Evolutionary conservation across 2,329 filamentous ascomycete species (phyloP).

Genomic region (Alternaria atra): DNA sequence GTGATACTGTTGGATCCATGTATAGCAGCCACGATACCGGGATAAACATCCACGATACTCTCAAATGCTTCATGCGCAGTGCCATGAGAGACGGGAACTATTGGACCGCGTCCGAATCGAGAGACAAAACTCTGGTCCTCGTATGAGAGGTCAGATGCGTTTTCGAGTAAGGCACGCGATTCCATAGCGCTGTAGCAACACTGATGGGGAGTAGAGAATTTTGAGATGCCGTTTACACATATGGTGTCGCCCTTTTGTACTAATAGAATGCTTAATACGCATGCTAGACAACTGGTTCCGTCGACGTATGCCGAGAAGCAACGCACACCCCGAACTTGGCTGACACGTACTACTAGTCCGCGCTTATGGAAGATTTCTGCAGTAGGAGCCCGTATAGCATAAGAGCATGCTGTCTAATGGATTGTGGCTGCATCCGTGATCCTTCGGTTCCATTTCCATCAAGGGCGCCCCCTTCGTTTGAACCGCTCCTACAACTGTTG

Average conservation of each 20-base stretch:
- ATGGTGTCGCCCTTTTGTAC: not conserved
- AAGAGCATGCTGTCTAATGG: not conserved
- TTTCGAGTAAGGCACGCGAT: not conserved
- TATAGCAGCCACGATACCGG: conserved; percentile 7
- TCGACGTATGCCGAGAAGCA: not conserved
- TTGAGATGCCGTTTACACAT: not conserved
- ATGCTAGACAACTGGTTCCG: not conserved
- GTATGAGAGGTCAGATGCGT: not conserved
- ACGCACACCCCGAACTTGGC: not conserved
- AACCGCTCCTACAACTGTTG: not conserved
- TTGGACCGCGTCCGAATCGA: conserved; percentile 8
- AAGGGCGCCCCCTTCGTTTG: not conserved
- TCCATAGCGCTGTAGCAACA: conserved; percentile 3
- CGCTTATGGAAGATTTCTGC: not conserved
- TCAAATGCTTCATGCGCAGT: conserved; percentile 15
- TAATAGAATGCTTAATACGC: not conserved
- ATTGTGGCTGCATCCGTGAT: not conserved
- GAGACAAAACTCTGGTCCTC: conserved; percentile 10
- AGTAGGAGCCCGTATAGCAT: not conserved
- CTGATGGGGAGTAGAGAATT: not conserved
- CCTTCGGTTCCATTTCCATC: not conserved
- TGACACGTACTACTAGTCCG: not conserved
- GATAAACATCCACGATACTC: conserved; percentile 8
- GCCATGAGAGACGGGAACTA: not conserved
- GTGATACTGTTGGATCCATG: conserved; percentile 29